A percentile compares a stretch with the other conserved stretches of the same genome.
Conservation (phyloP, 768 basidiomycete species). For the Tulasnella calospora region DNA sequence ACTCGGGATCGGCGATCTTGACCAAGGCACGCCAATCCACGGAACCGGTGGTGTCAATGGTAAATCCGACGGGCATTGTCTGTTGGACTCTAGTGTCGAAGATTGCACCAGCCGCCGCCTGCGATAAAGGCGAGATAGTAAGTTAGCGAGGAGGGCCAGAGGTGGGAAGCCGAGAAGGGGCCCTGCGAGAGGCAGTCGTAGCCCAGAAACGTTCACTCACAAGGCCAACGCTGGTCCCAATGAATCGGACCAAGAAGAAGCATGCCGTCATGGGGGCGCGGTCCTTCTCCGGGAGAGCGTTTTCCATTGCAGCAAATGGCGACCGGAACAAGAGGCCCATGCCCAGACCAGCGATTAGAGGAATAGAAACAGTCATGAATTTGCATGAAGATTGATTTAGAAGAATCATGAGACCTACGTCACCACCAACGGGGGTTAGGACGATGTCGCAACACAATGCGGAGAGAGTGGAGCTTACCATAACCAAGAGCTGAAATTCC, state of each 20-base stretch:
- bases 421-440: conserved; percentile 19
- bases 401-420: conserved; percentile 59
- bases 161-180: not conserved
- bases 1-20: conserved; percentile 44
- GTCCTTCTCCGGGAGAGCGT: conserved; percentile 58
- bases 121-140: conserved; percentile 1
- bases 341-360: conserved; percentile 69
- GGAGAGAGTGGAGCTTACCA: conserved; percentile 45
- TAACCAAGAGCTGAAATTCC: conserved; percentile 65
- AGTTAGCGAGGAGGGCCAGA: not conserved
- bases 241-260: conserved; percentile 83
- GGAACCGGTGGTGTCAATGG: conserved; percentile 42
- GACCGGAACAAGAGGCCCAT: conserved; percentile 82
- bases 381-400: conserved; percentile 52
- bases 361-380: conserved; percentile 50
- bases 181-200: not conserved
- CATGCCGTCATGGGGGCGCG: conserved; percentile 77
- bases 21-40: conserved; percentile 49
- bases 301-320: conserved; percentile 74
- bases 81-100: conserved; percentile 53
- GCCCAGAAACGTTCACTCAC: conserved; percentile 42
- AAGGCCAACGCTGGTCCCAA: conserved; percentile 76
- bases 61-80: conserved; percentile 49
- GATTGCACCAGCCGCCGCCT: conserved; percentile 74
- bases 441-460: conserved; percentile 20